Base-by-base conservation (phyloP, 805 yeast species). In the Zygosaccharomyces rouxii region DNA sequence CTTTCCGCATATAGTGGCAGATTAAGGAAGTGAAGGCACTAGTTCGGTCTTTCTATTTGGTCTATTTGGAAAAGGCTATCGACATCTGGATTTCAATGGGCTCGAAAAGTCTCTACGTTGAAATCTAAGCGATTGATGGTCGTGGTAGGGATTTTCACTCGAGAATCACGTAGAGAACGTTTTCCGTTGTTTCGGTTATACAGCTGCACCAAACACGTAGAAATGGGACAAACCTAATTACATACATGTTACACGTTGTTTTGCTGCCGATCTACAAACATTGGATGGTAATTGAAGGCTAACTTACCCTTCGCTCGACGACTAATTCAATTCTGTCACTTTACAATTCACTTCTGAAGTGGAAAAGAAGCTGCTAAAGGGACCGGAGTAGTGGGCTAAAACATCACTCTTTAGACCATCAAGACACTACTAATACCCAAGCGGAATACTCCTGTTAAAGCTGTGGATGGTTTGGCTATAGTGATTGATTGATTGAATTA, bases 381-480 rank as follows among this genome's bases (percentile, higher is more conserved):
- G 10, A 33, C 21, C 16, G 11, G 37, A 14, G 7, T 33, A 9
- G 11, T 16, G 37, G 11, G 14, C 10, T 33, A 33, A 33, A 3
- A 16, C 37, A 6, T 14, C 10, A 14, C 10, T 16, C 4, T 14
- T 33, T 33, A 16, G 2, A 6, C 37, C 10, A 14, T 16, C 11
- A 6, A 16, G 19, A 16, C 11, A 16, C 9, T 9, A 14, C 5
- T 33, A 14, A 33, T 33, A 16, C 11, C 19, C 37, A 7, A 25
- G 21, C 11, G 19, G 9, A 16, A 33, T 16, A 41, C 19, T 18
- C 9, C 26, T 23, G 26, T 29, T 26, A 18, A 41, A 29, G 26
- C 44, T 29, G 31, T 41, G 35, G 26, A 41, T 41, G 44, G 44
- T 25, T 28, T 23, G 35, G 35, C 26, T 41, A 11, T 41, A 41